Evolutionary conservation across 1,139 yeast genomes (phyloP), one percentile per base, ranked within the genome.

Genomic region (Debaryomycetaceae sp.): DNA sequence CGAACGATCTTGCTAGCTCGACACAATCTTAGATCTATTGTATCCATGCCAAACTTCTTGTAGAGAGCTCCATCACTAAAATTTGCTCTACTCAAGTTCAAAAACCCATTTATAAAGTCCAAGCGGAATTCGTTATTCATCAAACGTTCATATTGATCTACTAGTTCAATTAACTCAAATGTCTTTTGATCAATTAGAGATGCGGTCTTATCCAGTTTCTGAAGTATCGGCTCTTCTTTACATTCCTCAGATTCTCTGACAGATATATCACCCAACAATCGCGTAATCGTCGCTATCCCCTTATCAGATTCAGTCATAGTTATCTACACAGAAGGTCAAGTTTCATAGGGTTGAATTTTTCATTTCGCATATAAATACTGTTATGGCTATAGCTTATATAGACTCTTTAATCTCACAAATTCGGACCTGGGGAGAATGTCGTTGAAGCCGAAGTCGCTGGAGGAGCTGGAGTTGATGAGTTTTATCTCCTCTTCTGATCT

Each of bases 351-450:
- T 27, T 27, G 37, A 22, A 36, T 36, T 36, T 36, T 36, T 36
- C 20, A 14, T 9, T 23, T 23, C 17, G 24, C 13, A 34, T 31
- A 27, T 22, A 24, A 5, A 23, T 24, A 20, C 9, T 13, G 9
- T 37, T 36, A 23, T 40, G 14, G 24, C 48, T 50, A 65, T 45
- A 59, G 51, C 56, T 66, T 69, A 53, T 78, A 78, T 38, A 78
- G 39, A 22, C 60, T 55, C 50, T 72, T 72, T 46, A 80, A 63
- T 39, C 70, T 54, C 30, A 57, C 49, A 45, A 76, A 72, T 52
- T 78, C 82, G 2, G 66, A 60, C n/a, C 68, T 55, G 4, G 80
- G 76, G 41, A 80, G 56, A 11, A 82, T 69, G 46, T 81, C 82
- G 36, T 69, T 67, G 56, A 80, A 85, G 2, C 78, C 74, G 42